A percentile compares a stretch with the other conserved stretches of the same genome.
phyloP scores from a whole-genome alignment of 2,329 filamentous ascomycete species.

The Alternaria sp. region DNA sequence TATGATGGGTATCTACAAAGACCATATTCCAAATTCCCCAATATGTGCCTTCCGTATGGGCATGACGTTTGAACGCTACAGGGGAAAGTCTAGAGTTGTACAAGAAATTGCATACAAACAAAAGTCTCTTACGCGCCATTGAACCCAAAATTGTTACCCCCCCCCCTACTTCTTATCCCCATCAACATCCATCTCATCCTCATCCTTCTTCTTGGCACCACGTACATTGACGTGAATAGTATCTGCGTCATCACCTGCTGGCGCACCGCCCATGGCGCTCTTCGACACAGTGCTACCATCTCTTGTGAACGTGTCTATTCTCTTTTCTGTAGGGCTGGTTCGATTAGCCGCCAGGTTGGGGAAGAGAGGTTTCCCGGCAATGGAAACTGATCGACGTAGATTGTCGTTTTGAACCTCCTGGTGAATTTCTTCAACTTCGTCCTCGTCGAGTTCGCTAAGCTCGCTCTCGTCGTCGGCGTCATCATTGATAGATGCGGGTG shows the following conservation, averaged over 20 bases:
- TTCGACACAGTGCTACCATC: neutral
- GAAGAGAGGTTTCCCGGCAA: slow-evolving; percentile 36
- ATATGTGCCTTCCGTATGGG: neutral
- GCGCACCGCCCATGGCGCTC: neutral
- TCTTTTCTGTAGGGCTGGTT: slow-evolving; percentile 6
- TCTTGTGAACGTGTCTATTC: neutral
- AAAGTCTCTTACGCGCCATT: neutral
- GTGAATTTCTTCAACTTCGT: slow-evolving; percentile 48
- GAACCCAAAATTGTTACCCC: neutral
- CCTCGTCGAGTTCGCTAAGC: slow-evolving; percentile 61
- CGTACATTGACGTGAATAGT: slow-evolving; percentile 5
- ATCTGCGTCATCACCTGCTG: slow-evolving; percentile 4
- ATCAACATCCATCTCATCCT: slow-evolving; percentile 16
- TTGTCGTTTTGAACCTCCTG: slow-evolving; percentile 32
- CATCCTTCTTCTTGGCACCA: neutral
- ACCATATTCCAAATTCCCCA: neutral
- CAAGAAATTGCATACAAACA: neutral
- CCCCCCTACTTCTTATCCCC: slow-evolving; percentile 6
- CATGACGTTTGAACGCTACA: neutral
- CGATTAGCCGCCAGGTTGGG: slow-evolving; percentile 31
- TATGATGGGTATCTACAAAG: slow-evolving; percentile 12
- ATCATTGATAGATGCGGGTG: slow-evolving; percentile 64
- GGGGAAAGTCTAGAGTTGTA: neutral
- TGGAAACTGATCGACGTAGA: slow-evolving; percentile 26
- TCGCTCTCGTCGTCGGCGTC: slow-evolving; percentile 65